A percentile compares a stretch with the other conserved stretches of the same genome.
These are phyloP conservation scores for Melastoma candidum DNA, from an alignment of 441 rosid species.

Conservation along the genomic window DNA sequence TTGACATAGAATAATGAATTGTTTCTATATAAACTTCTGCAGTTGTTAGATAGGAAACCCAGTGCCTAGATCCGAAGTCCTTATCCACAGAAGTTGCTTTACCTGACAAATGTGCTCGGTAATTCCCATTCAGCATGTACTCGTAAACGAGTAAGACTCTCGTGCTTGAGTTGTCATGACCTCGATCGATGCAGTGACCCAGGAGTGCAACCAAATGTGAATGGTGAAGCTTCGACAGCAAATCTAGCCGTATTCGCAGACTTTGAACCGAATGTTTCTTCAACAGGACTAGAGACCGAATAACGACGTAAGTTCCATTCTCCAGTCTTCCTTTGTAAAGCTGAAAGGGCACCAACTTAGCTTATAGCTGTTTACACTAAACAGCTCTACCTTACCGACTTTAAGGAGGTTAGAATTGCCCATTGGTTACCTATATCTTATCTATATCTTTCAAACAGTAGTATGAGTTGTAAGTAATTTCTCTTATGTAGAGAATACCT, in stretches of 20 bases:
- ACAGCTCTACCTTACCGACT: no score
- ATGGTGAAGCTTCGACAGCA: conserved; percentile 79
- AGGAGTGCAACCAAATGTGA: conserved; percentile 76
- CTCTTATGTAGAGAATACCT: conserved; percentile 34
- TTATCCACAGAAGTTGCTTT: conserved; percentile 1
- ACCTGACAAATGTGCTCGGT: conserved; percentile 76
- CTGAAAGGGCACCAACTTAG: conserved; percentile 32
- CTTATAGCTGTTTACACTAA: no score
- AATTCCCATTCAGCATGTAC: conserved; percentile 54
- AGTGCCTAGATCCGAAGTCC: not conserved
- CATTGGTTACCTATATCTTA: no score
- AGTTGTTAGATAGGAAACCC: not conserved
- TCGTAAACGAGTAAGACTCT: conserved; percentile 70
- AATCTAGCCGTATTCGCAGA: conserved; percentile 60
- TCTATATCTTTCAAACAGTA: not conserved
- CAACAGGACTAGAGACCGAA: conserved; percentile 47
- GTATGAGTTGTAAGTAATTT: not conserved
- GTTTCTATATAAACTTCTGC: not conserved
- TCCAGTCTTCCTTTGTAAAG: conserved; percentile 74
- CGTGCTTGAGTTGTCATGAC: conserved; percentile 36
- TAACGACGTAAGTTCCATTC: conserved; percentile 56
- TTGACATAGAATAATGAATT: no score
- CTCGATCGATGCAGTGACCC: conserved; percentile 67
- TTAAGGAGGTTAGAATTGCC: no score
- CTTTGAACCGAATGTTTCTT: conserved; percentile 65